These are phyloP conservation scores for Melampsora medusae DNA, from an alignment of 1,284 basidiomycete genomes.

Conservation along the genomic window DNA sequence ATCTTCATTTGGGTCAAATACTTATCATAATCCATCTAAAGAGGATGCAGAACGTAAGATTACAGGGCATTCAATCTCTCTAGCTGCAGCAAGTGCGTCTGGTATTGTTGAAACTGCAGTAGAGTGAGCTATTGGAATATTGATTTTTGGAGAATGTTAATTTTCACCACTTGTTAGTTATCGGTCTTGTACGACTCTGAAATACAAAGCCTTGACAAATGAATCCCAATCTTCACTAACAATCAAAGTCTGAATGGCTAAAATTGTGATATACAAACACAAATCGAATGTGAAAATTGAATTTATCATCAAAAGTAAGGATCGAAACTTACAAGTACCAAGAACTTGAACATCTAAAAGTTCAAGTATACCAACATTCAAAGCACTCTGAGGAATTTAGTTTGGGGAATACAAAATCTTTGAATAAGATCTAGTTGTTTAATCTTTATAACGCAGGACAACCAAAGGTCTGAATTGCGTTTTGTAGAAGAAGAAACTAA, in stretches of 20 bases:
- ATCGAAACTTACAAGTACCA: slow-evolving; percentile 65
- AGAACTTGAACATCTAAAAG: slow-evolving; percentile 90
- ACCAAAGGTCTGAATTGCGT: too few species aligned
- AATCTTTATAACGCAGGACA: too few species aligned
- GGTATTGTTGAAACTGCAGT: slow-evolving; percentile 95
- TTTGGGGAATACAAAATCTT: too few species aligned
- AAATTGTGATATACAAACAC: background rate
- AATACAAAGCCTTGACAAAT: slow-evolving; percentile 94
- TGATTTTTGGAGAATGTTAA: slow-evolving; percentile 71
- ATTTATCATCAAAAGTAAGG: background rate
- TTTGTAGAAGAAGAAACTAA: too few species aligned
- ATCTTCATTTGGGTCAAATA: slow-evolving; percentile 92
- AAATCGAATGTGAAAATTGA: background rate
- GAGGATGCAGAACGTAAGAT: slow-evolving; percentile 98
- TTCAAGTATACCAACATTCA: slow-evolving; percentile 95
- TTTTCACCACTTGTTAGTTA: background rate
- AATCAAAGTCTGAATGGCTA: slow-evolving; percentile 81
- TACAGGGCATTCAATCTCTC: slow-evolving; percentile 91
- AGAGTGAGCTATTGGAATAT: slow-evolving; percentile 94
- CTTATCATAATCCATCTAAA: slow-evolving; percentile 95
- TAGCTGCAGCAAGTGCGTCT: slow-evolving; percentile 85
- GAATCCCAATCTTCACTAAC: slow-evolving; percentile 96
- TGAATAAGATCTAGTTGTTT: too few species aligned
- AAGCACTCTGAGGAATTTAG: slow-evolving; percentile 89
- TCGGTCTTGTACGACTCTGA: slow-evolving; percentile 57